Base-by-base conservation (phyloP, 768 basidiomycete species). In the Cyclocybe aegerita region DNA sequence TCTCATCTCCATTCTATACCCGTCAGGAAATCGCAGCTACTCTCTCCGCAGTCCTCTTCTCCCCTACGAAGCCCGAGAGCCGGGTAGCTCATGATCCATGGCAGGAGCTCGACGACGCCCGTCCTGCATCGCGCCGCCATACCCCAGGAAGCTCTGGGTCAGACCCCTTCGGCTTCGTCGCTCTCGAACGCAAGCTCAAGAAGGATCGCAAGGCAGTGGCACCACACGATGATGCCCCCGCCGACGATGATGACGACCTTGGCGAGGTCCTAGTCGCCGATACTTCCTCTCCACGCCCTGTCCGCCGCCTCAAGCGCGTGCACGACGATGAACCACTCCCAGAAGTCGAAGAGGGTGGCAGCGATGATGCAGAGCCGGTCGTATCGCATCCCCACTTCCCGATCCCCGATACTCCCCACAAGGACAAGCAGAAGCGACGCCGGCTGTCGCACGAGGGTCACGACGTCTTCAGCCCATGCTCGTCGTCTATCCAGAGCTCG, bases 141-240 rank as follows among this genome's bases (percentile, higher is more conserved):
- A 48, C 32, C 10, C 14, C 42, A 4, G 40, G 43, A 4, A 55
- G 54, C 17, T 55, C 60, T 7, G 63, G 56, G 31, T 78, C 78
- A 0, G 81, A 83, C 52, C 81, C 80, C 0, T 83, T 83, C 52
- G 82, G 81, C 0, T 82, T 83, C 53, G 67, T 80, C 31, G 77
- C 80, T 12, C 71, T 79, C 0, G 81, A 83, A 60, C 71, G 69
- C 44, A 77, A 73, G 43, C 60, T 82, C 53, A 79, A 77, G 56
- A 70, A 63, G 1, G 67, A 73, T 37, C 77, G 78, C 5, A 55
- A 60, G 4, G 46, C 44, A n/a, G 59, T 50, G 6, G 55, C 50
- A 36, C 29, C 32, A 42, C 33, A 36, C 11, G 44, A 36, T 4
- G 30, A 23, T 14, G 48, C 41, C 11, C 50, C 37, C 14, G 50